Base-by-base conservation (phyloP, 192 early-diverging fungal species). In the Kickxella alabastrina region DNA sequence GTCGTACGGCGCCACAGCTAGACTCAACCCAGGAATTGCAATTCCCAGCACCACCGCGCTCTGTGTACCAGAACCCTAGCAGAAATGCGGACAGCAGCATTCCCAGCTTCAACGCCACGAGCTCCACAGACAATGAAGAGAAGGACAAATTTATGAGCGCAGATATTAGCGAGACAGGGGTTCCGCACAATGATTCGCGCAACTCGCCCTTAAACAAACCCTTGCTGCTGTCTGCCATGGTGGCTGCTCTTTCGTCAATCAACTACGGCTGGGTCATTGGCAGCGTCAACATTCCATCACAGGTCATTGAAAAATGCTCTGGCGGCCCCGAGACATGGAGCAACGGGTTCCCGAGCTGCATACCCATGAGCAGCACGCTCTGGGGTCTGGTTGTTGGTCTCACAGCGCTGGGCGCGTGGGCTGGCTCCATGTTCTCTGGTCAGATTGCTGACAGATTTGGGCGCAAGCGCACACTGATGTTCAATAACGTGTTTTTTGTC, bases 341-440 rank as follows among this genome's bases (percentile, higher is more conserved):
- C 4, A 46, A 42, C 40, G 71, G 71, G 6, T 67, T 90, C 6
- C 84, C 84, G 6, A 57, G 66, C 43, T 90, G 88, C 42, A 78
- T 90, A 27, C 81, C 82, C 22, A 90, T 90, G 88, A 67, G 68
- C 7, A 75, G 71, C 47, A 67, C 60, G 2, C 62, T 90, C 62
- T 76, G 83, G 83, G 32, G 74, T 65, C 29, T 75, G 71, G 37
- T 83, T 65, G 40, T 82, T 79, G 53, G 82, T 65, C 54, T 71
- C 78, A 57, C 71, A 10, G 82, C 78, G 4, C 71, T 88, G 12
- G 92, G 92, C 28, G 92, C 84, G 1, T 76, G 92, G 37, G 39
- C 86, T 2, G 92, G 91, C 19, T 86, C 90, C 1, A 56, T 88
- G 44, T 76, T 87, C 29, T 83, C 86, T 1, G 75, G 85, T 22